phyloP scores from a whole-genome alignment of 176 grass and related monocot genomes.

The Poa annua region DNA sequence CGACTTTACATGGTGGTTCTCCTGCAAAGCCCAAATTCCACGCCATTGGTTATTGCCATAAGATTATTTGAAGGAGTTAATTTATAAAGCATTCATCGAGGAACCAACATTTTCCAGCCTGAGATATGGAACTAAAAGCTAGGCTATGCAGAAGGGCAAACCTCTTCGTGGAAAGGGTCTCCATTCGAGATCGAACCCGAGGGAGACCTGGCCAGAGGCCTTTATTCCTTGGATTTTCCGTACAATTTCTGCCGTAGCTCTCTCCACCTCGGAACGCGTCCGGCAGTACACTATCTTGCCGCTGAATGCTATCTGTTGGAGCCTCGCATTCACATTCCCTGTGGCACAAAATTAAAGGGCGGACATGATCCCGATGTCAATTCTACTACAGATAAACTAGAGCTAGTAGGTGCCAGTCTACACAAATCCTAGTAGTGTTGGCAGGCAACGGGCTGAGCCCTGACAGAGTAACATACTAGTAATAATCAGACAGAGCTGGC shows the following conservation, averaged over 20 bases:
- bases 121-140: not conserved
- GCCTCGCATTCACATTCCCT: constrained; percentile 50
- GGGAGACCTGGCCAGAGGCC: constrained; percentile 47
- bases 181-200: constrained; percentile 95
- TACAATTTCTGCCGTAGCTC: constrained; percentile 60
- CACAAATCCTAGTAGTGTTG: not conserved
- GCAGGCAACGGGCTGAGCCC: not conserved
- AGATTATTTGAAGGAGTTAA: not conserved
- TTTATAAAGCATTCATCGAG: not conserved
- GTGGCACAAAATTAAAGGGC: not conserved
- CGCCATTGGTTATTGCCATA: not conserved
- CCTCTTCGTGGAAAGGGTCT: constrained; percentile 73
- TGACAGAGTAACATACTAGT: not conserved
- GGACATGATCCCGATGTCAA: not conserved
- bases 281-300: constrained; percentile 73
- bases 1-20: constrained; percentile 70
- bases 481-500: not conserved
- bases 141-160: constrained; percentile 43
- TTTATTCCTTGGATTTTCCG: constrained; percentile 57
- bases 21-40: constrained; percentile 55
- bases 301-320: constrained; percentile 58
- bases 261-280: constrained; percentile 67
- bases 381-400: constrained; percentile 2
- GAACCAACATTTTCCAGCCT: constrained; percentile 11
- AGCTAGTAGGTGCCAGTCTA: not conserved